phyloP scores from a whole-genome alignment of 441 rosid genomes.

The Codiaeum variegatum region DNA sequence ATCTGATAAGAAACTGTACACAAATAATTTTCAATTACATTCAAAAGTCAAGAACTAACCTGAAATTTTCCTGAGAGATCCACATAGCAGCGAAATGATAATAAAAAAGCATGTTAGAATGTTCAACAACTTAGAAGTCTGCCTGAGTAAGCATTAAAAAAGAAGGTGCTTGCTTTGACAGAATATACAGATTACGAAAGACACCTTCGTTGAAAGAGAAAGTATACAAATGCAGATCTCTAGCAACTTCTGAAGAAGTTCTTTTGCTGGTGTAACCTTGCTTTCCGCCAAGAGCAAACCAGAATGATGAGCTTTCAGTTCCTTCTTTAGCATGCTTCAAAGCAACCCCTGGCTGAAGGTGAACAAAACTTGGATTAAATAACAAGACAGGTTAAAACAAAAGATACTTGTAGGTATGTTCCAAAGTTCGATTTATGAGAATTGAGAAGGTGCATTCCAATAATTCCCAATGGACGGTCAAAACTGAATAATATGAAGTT shows the following conservation, averaged over 20 bases:
- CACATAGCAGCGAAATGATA: conserved; percentile 40
- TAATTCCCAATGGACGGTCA: not conserved
- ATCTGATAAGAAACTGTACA: conserved; percentile 18
- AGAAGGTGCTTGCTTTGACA: not conserved
- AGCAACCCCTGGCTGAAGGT: conserved; percentile 73
- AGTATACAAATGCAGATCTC: conserved; percentile 87
- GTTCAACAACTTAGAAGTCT: conserved; percentile 21
- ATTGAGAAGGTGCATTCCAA: not conserved
- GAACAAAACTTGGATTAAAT: conserved; percentile 17
- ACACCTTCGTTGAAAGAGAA: conserved; percentile 70
- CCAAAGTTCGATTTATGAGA: not conserved
- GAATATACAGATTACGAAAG: conserved; percentile 18
- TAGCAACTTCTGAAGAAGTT: conserved; percentile 50
- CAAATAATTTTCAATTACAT: conserved; percentile 17
- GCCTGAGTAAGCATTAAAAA: not conserved
- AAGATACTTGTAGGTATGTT: conserved; percentile 1
- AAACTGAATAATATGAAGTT: not conserved
- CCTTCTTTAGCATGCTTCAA: conserved; percentile 97
- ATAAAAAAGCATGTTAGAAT: conserved; percentile 45
- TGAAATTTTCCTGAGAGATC: conserved; percentile 78
- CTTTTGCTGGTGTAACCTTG: conserved; percentile 83
- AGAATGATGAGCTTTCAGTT: conserved; percentile 94
- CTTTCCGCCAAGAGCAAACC: conserved; percentile 97
- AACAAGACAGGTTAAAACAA: not conserved
- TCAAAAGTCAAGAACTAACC: conserved; percentile 50